These are phyloP conservation scores for Penicillium taxi DNA, from an alignment of 495 filamentous ascomycete genomes.

Conservation along the genomic window DNA sequence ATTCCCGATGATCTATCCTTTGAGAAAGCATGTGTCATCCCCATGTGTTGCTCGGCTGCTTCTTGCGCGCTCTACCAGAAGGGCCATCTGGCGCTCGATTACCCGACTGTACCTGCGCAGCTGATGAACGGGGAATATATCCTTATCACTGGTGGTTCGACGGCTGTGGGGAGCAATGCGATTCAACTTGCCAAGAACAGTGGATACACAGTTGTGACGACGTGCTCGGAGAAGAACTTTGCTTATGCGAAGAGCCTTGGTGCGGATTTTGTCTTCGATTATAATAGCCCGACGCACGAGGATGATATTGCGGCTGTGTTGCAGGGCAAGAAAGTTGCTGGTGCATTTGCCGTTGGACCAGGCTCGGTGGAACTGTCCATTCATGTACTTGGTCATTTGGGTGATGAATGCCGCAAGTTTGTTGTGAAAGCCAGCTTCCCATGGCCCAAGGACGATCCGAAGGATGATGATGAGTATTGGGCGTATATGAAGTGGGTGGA, in stretches of 20 bases:
- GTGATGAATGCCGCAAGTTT: background rate
- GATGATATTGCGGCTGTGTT: constrained; percentile 13
- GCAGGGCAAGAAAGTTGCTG: background rate
- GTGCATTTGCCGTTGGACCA: constrained; percentile 4
- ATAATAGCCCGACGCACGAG: constrained; percentile 31
- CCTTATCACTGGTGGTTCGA: constrained; percentile 50
- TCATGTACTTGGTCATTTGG: constrained; percentile 3
- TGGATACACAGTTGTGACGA: constrained; percentile 50
- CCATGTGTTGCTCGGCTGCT: constrained; percentile 9
- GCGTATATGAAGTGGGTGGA: no score
- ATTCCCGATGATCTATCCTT: constrained; percentile 41
- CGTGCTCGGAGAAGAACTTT: constrained; percentile 45
- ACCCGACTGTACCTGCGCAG: constrained; percentile 1
- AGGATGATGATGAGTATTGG: no score
- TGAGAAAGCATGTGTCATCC: constrained; percentile 33
- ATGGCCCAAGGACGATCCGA: no score
- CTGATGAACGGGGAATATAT: background rate
- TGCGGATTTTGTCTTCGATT: constrained; percentile 52
- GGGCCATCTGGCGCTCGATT: constrained; percentile 5
- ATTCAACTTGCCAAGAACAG: constrained; percentile 53
- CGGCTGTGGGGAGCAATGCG: constrained; percentile 59
- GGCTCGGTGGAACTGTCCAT: background rate
- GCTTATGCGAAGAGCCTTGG: constrained; percentile 45
- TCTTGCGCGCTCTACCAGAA: constrained; percentile 16
- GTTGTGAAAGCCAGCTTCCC: no score